phyloP scores from a whole-genome alignment of 2,329 filamentous ascomycete species.

The Epicoccum nigrum region DNA sequence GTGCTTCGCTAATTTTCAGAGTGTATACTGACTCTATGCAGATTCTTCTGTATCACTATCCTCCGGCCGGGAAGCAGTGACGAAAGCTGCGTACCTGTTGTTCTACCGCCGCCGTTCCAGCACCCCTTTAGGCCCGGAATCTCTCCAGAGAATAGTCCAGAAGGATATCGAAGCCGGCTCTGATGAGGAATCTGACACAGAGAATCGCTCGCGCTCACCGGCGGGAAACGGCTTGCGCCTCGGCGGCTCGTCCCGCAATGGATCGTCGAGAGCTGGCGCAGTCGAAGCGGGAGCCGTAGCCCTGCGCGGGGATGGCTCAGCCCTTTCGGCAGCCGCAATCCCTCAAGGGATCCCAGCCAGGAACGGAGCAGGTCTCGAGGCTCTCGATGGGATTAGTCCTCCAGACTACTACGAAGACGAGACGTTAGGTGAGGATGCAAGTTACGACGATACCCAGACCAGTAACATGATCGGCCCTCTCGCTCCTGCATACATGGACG shows the following conservation, averaged over 20 bases:
- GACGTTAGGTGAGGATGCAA: slow-evolving; percentile 35
- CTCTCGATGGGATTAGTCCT: slow-evolving; percentile 34
- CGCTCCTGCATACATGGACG: slow-evolving; percentile 8
- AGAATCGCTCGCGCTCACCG: slow-evolving; percentile 52
- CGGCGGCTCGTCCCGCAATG: slow-evolving; percentile 85
- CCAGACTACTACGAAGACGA: slow-evolving; percentile 23
- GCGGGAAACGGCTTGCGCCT: slow-evolving; percentile 87
- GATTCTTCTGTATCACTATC: slow-evolving; percentile 75
- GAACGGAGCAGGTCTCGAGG: slow-evolving; percentile 46
- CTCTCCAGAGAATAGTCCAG: slow-evolving; percentile 73
- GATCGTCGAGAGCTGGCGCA: slow-evolving; percentile 89
- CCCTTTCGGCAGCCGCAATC: slow-evolving; percentile 40
- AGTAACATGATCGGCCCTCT: slow-evolving; percentile 13
- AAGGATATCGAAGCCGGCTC: slow-evolving; percentile 54
- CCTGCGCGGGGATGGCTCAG: slow-evolving; percentile 47
- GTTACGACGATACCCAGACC: slow-evolving; percentile 13
- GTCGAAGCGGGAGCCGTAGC: slow-evolving; percentile 67
- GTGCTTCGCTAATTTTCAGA: neutral
- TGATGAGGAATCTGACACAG: slow-evolving; percentile 51
- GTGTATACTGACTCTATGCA: slow-evolving; percentile 56
- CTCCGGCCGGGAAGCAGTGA: slow-evolving; percentile 67
- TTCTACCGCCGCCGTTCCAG: slow-evolving; percentile 91
- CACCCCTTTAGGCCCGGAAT: slow-evolving; percentile 77
- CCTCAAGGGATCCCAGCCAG: slow-evolving; percentile 42
- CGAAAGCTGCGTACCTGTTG: slow-evolving; percentile 83